phyloP scores from a whole-genome alignment of 225 moss, liverwort and hornwort species.

The Pseudoscleropodium purum region DNA sequence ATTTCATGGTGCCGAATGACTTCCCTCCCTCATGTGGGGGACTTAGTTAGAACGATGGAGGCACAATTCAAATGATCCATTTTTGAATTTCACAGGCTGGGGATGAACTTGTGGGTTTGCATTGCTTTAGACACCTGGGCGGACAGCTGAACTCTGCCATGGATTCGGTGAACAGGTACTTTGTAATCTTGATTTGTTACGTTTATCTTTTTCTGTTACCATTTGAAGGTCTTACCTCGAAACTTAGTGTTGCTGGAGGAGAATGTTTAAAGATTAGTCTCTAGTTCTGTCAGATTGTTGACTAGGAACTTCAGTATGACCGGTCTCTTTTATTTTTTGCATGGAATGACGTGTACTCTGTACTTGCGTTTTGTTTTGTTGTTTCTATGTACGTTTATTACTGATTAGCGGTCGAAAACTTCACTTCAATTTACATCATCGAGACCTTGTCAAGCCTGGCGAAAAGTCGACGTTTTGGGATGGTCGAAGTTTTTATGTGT shows the following conservation, averaged over 20 bases:
- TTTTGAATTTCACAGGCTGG: constrained; percentile 56
- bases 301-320: neutral
- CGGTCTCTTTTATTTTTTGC: neutral
- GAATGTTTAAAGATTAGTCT: neutral
- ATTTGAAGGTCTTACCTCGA: neutral
- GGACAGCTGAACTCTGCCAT: constrained; percentile 70
- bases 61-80: neutral
- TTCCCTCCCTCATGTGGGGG: neutral
- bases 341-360: neutral
- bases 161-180: constrained; percentile 95
- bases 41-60: neutral
- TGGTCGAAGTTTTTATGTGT: neutral
- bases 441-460: neutral
- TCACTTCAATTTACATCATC: neutral
- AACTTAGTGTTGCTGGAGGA: neutral
- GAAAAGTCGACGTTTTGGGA: neutral
- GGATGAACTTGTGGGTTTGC: constrained; percentile 91
- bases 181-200: neutral
- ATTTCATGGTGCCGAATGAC: neutral
- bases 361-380: neutral
- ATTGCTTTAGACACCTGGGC: constrained; percentile 90
- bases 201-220: neutral
- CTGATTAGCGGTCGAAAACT: neutral
- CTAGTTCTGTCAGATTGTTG: neutral
- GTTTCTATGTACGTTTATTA: neutral